Percentiles rank a stretch among this genome's conserved stretches.
Conservation (phyloP, 208 protist species). For the Endotrypanum monterogeii region DNA sequence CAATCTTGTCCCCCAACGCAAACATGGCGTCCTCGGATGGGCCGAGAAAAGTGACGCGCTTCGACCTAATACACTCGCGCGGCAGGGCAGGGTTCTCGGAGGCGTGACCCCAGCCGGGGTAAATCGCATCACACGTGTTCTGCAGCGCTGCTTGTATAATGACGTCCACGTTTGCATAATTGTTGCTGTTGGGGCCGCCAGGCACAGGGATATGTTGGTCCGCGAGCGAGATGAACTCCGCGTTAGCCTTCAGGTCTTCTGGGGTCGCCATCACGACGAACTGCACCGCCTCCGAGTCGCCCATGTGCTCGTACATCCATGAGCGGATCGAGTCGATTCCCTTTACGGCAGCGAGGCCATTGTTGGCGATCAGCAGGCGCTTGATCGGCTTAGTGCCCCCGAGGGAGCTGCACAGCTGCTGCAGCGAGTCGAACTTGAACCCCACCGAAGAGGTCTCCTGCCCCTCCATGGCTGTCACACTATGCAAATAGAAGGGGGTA, state of each 20-base stretch:
- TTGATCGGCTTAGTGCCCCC: slow-evolving; percentile 73
- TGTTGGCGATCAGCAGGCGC: slow-evolving; percentile 97
- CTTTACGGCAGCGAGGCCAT: slow-evolving; percentile 98
- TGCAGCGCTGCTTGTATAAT: slow-evolving; percentile 97
- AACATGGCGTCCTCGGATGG: slow-evolving; percentile 89
- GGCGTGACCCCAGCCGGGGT: slow-evolving; percentile 99
- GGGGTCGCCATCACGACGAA: slow-evolving; percentile 98
- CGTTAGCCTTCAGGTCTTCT: slow-evolving; percentile 98
- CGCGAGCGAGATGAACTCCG: slow-evolving; percentile 98
- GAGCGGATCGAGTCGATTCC: slow-evolving; percentile 97
- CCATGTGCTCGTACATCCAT: slow-evolving; percentile 96
- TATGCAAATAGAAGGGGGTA: too few species aligned
- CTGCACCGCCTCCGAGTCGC: slow-evolving; percentile 93
- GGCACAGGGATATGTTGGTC: slow-evolving; percentile 95
- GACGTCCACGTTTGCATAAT: slow-evolving; percentile 98
- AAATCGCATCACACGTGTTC: slow-evolving; percentile 95
- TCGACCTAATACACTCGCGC: slow-evolving; percentile 64
- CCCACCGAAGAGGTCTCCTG: slow-evolving; percentile 9
- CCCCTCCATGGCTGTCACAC: background rate
- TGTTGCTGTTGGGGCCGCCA: slow-evolving; percentile 97
- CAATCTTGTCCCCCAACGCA: slow-evolving; percentile 98
- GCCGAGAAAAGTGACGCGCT: slow-evolving; percentile 76
- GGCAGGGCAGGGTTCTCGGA: slow-evolving; percentile 98
- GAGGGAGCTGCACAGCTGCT: slow-evolving; percentile 54
- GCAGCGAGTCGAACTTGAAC: slow-evolving; percentile 34